Evolutionary conservation across 2,329 filamentous ascomycete genomes (phyloP).

Genomic region (Dactylellina cionopaga): DNA sequence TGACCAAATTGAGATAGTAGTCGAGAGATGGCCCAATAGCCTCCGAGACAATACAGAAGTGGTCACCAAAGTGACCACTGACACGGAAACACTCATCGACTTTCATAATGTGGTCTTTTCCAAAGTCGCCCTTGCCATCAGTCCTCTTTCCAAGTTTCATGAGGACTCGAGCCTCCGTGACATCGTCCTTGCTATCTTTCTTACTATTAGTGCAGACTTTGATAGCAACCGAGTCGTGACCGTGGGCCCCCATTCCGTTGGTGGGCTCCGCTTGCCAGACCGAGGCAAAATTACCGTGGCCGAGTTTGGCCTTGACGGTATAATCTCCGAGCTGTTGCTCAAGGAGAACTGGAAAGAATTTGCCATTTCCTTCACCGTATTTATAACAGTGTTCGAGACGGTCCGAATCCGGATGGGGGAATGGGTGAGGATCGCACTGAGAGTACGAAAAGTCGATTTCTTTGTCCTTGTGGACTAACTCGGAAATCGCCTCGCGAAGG

Average conservation of each 20-base stretch:
- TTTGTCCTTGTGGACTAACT: slow-evolving; percentile 26
- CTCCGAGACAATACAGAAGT: slow-evolving; percentile 45
- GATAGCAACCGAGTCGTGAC: slow-evolving; percentile 42
- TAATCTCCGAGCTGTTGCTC: slow-evolving; percentile 42
- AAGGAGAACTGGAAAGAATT: slow-evolving; percentile 46
- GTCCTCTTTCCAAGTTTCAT: slow-evolving; percentile 30
- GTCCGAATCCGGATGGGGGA: slow-evolving; percentile 42
- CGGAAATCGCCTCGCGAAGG: slow-evolving; percentile 19
- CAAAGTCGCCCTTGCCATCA: slow-evolving; percentile 41
- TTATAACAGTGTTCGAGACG: slow-evolving; percentile 51
- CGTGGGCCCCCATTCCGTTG: slow-evolving; percentile 14
- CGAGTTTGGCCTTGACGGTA: slow-evolving; percentile 45
- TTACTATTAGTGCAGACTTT: slow-evolving; percentile 52
- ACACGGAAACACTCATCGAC: slow-evolving; percentile 42
- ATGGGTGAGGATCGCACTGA: slow-evolving; percentile 43
- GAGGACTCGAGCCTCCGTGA: slow-evolving; percentile 34
- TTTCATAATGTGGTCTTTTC: slow-evolving; percentile 34
- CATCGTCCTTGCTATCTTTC: slow-evolving; percentile 43
- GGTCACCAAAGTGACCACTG: slow-evolving; percentile 40
- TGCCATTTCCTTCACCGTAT: slow-evolving; percentile 42
- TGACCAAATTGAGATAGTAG: slow-evolving; percentile 39
- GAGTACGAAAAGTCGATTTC: slow-evolving; percentile 38
- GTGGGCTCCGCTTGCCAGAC: slow-evolving; percentile 44
- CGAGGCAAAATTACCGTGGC: slow-evolving; percentile 45
- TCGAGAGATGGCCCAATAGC: slow-evolving; percentile 45